Percentiles rank a stretch among this genome's conserved stretches.
Conservation (phyloP, 495 filamentous ascomycete species). For the Echria macrotheca region DNA sequence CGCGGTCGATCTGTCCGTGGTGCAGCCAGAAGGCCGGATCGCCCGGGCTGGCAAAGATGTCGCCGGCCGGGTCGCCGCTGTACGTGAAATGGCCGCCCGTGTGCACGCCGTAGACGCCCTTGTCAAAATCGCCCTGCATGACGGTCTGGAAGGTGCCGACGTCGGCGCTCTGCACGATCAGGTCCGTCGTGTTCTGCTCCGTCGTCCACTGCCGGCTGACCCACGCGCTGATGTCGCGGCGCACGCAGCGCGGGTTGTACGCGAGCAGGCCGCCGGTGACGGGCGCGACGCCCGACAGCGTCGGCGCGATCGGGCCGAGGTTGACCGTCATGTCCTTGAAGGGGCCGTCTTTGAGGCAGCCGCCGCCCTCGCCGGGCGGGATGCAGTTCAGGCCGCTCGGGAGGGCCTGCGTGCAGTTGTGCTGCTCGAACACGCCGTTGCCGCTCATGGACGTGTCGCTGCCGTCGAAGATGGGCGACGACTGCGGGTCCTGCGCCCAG, state of each 20-base stretch:
- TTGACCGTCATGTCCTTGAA: slow-evolving; percentile 48
- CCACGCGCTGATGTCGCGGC: slow-evolving; percentile 52
- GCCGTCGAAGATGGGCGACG: slow-evolving; percentile 58
- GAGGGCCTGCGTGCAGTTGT: slow-evolving; percentile 19
- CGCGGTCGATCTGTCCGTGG: slow-evolving; percentile 59
- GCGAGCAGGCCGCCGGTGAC: slow-evolving; percentile 17
- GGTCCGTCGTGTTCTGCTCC: slow-evolving; percentile 30
- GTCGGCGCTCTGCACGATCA: slow-evolving; percentile 30
- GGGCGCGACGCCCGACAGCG: slow-evolving; percentile 11
- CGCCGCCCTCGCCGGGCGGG: slow-evolving; percentile 52
- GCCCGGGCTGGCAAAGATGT: slow-evolving; percentile 53
- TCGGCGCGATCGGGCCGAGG: slow-evolving; percentile 44
- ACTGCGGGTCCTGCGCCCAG: slow-evolving; percentile 35
- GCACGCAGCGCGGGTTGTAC: slow-evolving; percentile 58
- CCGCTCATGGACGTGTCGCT: slow-evolving; percentile 53
- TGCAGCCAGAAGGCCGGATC: slow-evolving; percentile 65
- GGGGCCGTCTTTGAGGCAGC: slow-evolving; percentile 55
- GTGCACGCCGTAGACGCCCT: slow-evolving; percentile 51
- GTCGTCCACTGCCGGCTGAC: slow-evolving; percentile 43
- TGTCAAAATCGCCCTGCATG: slow-evolving; percentile 46
- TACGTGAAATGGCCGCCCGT: slow-evolving; percentile 61
- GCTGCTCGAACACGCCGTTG: slow-evolving; percentile 46
- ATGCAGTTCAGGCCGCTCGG: slow-evolving; percentile 39
- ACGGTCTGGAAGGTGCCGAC: slow-evolving; percentile 47
- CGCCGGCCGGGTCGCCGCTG: slow-evolving; percentile 52